Evolutionary conservation across 139 green algal genomes (phyloP).

Genomic region (Parachlorella kessleri): DNA sequence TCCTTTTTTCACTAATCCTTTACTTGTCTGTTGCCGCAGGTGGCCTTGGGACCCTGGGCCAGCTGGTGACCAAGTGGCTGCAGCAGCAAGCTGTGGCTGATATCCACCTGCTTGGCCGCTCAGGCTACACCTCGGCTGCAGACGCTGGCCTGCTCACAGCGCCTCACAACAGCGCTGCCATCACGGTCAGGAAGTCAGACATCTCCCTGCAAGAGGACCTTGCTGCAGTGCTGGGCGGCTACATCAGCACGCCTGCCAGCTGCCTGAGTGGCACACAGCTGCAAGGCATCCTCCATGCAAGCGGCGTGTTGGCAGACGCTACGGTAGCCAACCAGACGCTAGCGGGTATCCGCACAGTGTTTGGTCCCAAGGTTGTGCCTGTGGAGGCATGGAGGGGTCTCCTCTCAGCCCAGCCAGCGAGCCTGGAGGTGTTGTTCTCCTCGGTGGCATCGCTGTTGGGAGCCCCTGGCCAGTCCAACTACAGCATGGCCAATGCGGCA

Average conservation of each 20-base stretch:
- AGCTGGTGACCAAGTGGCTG: constrained; percentile 70
- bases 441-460: constrained; percentile 57
- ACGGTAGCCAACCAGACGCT: constrained; percentile 64
- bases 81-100: constrained; percentile 12
- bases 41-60: constrained; percentile 46
- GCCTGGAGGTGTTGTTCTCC: constrained; percentile 66
- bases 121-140: background rate
- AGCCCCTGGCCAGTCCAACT: constrained; percentile 59
- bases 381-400: constrained; percentile 2
- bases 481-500: constrained; percentile 58
- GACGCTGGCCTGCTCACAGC: background rate
- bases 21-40: constrained; percentile 29
- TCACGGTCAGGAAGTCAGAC: constrained; percentile 32
- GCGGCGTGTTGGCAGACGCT: constrained; percentile 73
- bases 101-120: constrained; percentile 36
- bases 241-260: background rate
- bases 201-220: constrained; percentile 34
- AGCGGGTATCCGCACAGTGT: constrained; percentile 45
- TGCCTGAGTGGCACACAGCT: background rate
- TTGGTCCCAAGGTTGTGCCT: constrained; percentile 40
- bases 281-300: constrained; percentile 67
- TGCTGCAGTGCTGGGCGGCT: background rate
- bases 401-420: constrained; percentile 17
- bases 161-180: background rate
- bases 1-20: too few species aligned